phyloP scores from a whole-genome alignment of 116 monocot genomes.

The Trichopus zeylanicus region DNA sequence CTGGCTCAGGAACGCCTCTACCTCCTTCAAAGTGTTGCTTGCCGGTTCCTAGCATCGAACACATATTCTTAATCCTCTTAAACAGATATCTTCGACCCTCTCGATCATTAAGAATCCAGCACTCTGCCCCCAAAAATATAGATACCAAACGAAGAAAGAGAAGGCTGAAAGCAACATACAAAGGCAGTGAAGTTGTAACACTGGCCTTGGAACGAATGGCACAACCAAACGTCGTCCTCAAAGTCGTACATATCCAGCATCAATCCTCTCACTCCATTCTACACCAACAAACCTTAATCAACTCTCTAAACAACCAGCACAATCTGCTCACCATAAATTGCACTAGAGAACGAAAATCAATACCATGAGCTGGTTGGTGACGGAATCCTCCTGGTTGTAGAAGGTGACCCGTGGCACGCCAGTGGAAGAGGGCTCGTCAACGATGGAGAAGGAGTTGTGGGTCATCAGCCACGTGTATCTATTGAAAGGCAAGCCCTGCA shows the following conservation, averaged over 20 bases:
- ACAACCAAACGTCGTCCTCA: constrained; percentile 79
- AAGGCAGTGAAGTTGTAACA: constrained; percentile 98
- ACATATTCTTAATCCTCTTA: constrained; percentile 6
- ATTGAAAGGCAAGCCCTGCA: constrained; percentile 73
- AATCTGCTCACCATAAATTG: not conserved
- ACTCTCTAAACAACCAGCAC: not conserved
- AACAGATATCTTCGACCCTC: not conserved
- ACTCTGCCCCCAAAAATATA: too few relatives aligned
- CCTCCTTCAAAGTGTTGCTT: constrained; percentile 82
- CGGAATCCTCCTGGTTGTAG: constrained; percentile 94
- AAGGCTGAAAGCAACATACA: constrained; percentile 42
- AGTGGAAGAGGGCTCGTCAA: constrained; percentile 70
- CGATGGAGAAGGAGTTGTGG: constrained; percentile 89
- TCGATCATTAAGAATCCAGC: not conserved
- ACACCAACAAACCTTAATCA: constrained; percentile 8
- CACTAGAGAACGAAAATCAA: not conserved
- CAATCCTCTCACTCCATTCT: constrained; percentile 88
- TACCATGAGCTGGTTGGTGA: constrained; percentile 86
- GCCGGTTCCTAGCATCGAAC: constrained; percentile 69
- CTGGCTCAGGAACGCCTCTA: constrained; percentile 65
- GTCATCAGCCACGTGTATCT: constrained; percentile 91
- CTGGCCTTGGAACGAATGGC: constrained; percentile 86
- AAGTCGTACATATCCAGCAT: constrained; percentile 99
- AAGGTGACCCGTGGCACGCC: constrained; percentile 75
- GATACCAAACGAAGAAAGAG: not conserved